These are phyloP conservation scores for Vararia minispora DNA, from an alignment of 768 basidiomycete genomes.

Conservation along the genomic window DNA sequence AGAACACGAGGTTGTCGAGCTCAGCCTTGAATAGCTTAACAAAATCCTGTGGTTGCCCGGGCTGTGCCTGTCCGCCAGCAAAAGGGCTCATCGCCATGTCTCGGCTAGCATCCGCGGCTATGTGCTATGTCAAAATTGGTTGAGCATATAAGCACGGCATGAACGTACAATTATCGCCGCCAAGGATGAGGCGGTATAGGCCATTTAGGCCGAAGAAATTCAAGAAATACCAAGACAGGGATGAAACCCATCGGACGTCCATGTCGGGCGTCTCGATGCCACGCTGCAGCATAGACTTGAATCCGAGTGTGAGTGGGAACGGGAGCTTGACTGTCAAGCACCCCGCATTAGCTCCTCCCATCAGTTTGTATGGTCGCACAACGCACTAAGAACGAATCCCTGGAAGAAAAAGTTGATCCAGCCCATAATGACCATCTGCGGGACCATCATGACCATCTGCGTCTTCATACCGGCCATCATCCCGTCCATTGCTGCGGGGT, in stretches of 20 bases:
- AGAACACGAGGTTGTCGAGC: constrained; percentile 84
- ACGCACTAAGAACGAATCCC: constrained; percentile 92
- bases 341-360: no score
- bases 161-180: constrained; percentile 72
- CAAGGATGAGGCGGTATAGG: constrained; percentile 87
- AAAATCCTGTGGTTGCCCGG: constrained; percentile 69
- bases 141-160: constrained; percentile 1
- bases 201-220: constrained; percentile 98
- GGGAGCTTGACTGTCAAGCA: constrained; percentile 76
- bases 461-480: constrained; percentile 99
- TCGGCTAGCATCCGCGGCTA: constrained; percentile 72
- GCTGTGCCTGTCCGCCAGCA: constrained; percentile 33
- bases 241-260: constrained; percentile 99
- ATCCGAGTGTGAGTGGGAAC: constrained; percentile 92
- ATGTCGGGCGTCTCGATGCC: constrained; percentile 92
- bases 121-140: constrained; percentile 8
- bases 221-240: constrained; percentile 97
- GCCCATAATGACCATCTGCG: constrained; percentile 98
- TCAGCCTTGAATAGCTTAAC: constrained; percentile 87
- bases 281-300: constrained; percentile 96
- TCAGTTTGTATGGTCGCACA: not conserved
- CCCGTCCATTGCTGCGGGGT: constrained; percentile 90
- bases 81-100: constrained; percentile 68
- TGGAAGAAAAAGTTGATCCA: constrained; percentile 99
- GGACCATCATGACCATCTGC: constrained; percentile 98